Base-by-base conservation (phyloP, 768 basidiomycete species). In the Kwoniella pini region DNA sequence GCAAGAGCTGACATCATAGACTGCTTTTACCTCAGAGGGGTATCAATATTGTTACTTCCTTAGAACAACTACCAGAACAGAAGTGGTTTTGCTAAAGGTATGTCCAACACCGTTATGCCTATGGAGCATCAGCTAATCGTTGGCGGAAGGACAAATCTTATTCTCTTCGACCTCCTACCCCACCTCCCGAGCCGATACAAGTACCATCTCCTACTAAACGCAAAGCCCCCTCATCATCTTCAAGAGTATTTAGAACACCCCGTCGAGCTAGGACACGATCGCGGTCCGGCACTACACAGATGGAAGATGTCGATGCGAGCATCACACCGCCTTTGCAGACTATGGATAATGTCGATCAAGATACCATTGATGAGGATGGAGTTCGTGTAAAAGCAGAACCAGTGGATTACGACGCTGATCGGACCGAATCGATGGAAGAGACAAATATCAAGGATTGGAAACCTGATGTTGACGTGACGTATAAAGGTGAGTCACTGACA, bases 1-100 rank as follows among this genome's bases (percentile, higher is more conserved):
- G n/a, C n/a, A n/a, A n/a, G n/a, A n/a, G n/a, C n/a, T n/a, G n/a
- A n/a, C n/a, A n/a, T n/a, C n/a, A n/a, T n/a, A n/a, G n/a, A n/a
- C n/a, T n/a, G n/a, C n/a, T n/a, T n/a, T 36, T 15, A 15, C 33
- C 33, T 27, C 74, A 94, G 92, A 89, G 61, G 84, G 83, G 0
- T 95, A 94, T 71, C 92, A 95, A 66, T 92, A 91, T 75, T 91
- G 88, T 48, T 95, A 91, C 75, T 95, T 93, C 79, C 81, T 94
- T 66, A 85, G 90, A 22, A 87, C 86, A 77, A 86, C 85, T 2
- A 90, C 91, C 52, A 84, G 88, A 10, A 74, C 74, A 11, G 90
- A 94, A 76, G 86, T 89, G 0, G 82, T 93, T 1, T 80, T 92
- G 7, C 80, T 90, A 67, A 95, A 95, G 83, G 92, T 88, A 50